Evolutionary conservation across 106 monocot species (phyloP).

Genomic region (Platanthera guangdongensis): DNA sequence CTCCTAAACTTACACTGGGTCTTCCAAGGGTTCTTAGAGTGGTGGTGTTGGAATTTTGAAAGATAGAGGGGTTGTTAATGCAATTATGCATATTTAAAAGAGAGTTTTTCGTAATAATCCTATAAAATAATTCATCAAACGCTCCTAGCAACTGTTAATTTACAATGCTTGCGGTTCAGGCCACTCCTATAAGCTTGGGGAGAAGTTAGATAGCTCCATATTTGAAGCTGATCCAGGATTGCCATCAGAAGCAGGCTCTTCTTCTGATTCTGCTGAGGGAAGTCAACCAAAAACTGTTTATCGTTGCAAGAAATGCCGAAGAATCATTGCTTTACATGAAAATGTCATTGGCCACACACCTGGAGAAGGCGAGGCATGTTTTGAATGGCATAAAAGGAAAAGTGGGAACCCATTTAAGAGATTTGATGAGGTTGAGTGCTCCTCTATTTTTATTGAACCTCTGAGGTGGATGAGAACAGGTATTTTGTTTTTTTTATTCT

Average conservation of each 20-base stretch:
- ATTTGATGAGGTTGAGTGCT: constrained; percentile 48
- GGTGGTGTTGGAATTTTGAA: too few species aligned
- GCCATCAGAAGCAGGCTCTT: constrained; percentile 16
- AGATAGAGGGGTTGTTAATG: too few species aligned
- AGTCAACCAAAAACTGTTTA: constrained; percentile 31
- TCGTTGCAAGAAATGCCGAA: constrained; percentile 89
- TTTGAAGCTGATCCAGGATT: constrained; percentile 85
- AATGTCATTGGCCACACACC: constrained; percentile 83
- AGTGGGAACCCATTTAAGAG: constrained; percentile 28
- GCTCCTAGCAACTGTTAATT: background rate
- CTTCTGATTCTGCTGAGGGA: constrained; percentile 14
- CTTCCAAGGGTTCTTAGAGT: too few species aligned
- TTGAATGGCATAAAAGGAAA: constrained; percentile 67
- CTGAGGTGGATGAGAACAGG: constrained; percentile 88
- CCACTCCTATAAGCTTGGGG: constrained; percentile 70
- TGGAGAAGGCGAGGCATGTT: constrained; percentile 76
- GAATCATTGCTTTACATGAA: constrained; percentile 69
- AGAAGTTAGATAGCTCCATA: constrained; percentile 68
- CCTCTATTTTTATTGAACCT: constrained; percentile 84
- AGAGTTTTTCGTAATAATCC: too few species aligned
- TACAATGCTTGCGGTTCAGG: constrained; percentile 29
- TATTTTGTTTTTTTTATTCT: constrained; percentile 10
- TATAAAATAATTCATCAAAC: background rate
- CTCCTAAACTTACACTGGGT: too few species aligned
- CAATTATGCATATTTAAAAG: too few species aligned